Percentiles rank a stretch among this genome's conserved stretches.
phyloP scores from a whole-genome alignment of 2,329 filamentous ascomycete species.

The Plenodomus tracheiphilus region DNA sequence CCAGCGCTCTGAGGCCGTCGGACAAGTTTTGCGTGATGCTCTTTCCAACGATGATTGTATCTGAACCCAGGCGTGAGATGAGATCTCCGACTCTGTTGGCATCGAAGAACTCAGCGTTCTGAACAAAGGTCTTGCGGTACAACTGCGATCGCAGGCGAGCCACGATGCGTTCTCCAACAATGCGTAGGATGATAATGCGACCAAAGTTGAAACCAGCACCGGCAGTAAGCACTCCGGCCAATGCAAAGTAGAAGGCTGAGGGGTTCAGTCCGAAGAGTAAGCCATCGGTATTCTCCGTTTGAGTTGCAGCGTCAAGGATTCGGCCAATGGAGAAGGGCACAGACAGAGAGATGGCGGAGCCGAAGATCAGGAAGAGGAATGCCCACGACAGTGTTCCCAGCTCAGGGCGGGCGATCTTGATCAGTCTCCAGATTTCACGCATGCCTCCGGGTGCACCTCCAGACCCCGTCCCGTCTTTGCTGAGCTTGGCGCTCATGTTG shows the following conservation, averaged over 20 bases:
- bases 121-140: constrained; percentile 89
- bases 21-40: constrained; percentile 98
- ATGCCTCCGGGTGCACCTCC: constrained; percentile 58
- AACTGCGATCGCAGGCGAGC: constrained; percentile 85
- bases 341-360: constrained; percentile 91
- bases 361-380: constrained; percentile 83
- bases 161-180: constrained; percentile 94
- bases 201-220: constrained; percentile 93
- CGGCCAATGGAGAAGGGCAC: constrained; percentile 96
- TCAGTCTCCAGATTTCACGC: constrained; percentile 79
- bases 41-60: constrained; percentile 97
- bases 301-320: constrained; percentile 88
- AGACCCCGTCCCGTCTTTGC: constrained; percentile 69
- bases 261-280: constrained; percentile 82
- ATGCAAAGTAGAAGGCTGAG: constrained; percentile 82
- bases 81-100: constrained; percentile 95
- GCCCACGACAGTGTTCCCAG: constrained; percentile 76
- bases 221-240: constrained; percentile 73
- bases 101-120: constrained; percentile 98
- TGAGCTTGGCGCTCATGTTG: constrained; percentile 84
- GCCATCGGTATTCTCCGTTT: constrained; percentile 63
- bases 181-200: constrained; percentile 87
- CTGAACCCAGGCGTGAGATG: constrained; percentile 91
- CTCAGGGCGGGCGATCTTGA: constrained; percentile 89
- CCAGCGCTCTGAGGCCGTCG: constrained; percentile 87